Conservation (phyloP, 345 rosid genomes). For the Corymbia maculata region DNA sequence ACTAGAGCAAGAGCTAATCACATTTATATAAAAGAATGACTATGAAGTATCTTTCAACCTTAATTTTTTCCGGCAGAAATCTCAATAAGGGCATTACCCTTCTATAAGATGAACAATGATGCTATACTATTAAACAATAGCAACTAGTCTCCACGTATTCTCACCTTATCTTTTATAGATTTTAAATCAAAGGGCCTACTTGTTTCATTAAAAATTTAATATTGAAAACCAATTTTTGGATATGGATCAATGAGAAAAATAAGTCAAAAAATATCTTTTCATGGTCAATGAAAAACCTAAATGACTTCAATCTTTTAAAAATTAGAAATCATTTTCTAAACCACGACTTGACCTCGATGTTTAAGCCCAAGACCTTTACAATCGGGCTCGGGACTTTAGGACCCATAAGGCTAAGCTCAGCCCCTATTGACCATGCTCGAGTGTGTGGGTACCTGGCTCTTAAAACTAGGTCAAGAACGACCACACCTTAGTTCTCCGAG, state of each 20-base stretch:
- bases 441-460: not conserved
- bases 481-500: not conserved
- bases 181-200: not conserved
- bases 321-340: not conserved
- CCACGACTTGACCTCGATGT: not conserved
- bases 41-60: not conserved
- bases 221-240: not conserved
- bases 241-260: not conserved
- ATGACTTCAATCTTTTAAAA: not conserved
- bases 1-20: not conserved
- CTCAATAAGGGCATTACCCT: not conserved
- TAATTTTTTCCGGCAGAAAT: not conserved
- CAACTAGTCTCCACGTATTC: not conserved
- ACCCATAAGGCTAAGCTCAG: not conserved
- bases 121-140: not conserved
- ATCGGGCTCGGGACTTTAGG: rapidly evolving
- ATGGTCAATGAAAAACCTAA: not conserved
- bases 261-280: not conserved
- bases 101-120: not conserved
- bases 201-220: not conserved
- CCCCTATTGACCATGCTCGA: not conserved
- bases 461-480: not conserved
- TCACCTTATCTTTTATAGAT: not conserved
- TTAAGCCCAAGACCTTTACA: not conserved
- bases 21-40: not conserved